Conservation (phyloP, 257 asterid genomes). For the Primulina eburnea region DNA sequence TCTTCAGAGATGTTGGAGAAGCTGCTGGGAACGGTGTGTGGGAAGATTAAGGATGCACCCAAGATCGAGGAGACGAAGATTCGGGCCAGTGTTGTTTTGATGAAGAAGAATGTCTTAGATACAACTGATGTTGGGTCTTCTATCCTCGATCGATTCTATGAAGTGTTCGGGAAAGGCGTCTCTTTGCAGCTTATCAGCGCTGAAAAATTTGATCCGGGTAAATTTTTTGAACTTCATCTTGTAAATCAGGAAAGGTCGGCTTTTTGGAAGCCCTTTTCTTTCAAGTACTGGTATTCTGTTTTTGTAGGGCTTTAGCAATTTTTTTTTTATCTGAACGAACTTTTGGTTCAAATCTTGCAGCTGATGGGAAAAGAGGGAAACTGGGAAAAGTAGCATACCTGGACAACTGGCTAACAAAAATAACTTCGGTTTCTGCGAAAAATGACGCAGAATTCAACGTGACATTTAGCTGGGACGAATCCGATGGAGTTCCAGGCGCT, state of each 20-base stretch:
- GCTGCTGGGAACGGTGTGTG: slow-evolving; percentile 7
- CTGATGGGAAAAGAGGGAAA: slow-evolving; percentile 51
- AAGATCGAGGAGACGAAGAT: slow-evolving; percentile 12
- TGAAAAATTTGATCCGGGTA: slow-evolving; percentile 17
- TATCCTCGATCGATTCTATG: slow-evolving; percentile 21
- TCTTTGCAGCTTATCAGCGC: slow-evolving; percentile 26
- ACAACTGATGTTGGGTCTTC: slow-evolving; percentile 14
- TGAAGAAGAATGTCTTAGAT: slow-evolving; percentile 26
- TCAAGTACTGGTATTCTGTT: neutral
- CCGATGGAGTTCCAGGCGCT: slow-evolving; percentile 77
- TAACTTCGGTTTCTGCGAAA: slow-evolving; percentile 55
- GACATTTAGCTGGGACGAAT: slow-evolving; percentile 65
- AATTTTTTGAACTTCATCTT: neutral
- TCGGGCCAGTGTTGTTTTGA: slow-evolving; percentile 19
- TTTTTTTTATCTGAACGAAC: neutral
- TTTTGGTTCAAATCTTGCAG: slow-evolving; percentile 27
- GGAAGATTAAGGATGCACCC: slow-evolving; percentile 12
- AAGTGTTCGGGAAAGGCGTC: slow-evolving; percentile 22
- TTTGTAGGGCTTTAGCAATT: too few species aligned
- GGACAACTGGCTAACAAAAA: slow-evolving; percentile 60
- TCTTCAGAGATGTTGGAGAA: slow-evolving; percentile 16
- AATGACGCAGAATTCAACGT: slow-evolving; percentile 47
- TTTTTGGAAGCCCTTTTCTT: neutral
- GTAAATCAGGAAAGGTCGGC: neutral
- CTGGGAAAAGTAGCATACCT: slow-evolving; percentile 60